phyloP scores from a whole-genome alignment of 2,329 filamentous ascomycete genomes.

The Stemphylium lycopersici region DNA sequence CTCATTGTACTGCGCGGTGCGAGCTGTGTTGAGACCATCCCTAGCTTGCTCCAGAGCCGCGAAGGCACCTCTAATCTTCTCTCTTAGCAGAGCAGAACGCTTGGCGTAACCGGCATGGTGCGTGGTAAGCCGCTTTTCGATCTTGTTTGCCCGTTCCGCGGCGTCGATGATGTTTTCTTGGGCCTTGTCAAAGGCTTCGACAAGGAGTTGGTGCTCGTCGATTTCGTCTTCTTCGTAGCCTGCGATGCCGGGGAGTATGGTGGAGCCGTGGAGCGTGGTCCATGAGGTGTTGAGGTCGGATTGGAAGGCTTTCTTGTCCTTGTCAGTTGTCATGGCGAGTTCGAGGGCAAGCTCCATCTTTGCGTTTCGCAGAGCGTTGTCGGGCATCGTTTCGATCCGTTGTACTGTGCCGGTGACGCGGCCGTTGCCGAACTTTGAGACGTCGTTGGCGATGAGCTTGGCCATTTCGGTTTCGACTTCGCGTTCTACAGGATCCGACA shows the following conservation, averaged over 20 bases:
- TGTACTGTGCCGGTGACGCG: slow-evolving; percentile 68
- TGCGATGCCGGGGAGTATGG: slow-evolving; percentile 75
- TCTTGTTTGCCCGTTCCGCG: slow-evolving; percentile 81
- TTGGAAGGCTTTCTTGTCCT: slow-evolving; percentile 56
- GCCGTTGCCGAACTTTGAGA: slow-evolving; percentile 72
- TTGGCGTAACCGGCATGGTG: slow-evolving; percentile 91
- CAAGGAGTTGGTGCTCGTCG: slow-evolving; percentile 69
- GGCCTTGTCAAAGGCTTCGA: slow-evolving; percentile 74
- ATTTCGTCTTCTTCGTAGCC: slow-evolving; percentile 80
- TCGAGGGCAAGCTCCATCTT: slow-evolving; percentile 78
- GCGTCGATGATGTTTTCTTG: slow-evolving; percentile 75
- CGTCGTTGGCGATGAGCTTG: slow-evolving; percentile 81
- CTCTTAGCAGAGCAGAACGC: slow-evolving; percentile 77
- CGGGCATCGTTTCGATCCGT: slow-evolving; percentile 69
- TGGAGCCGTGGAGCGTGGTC: slow-evolving; percentile 55
- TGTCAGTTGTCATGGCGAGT: slow-evolving; percentile 59
- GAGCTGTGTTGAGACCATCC: slow-evolving; percentile 74
- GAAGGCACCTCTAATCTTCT: slow-evolving; percentile 78
- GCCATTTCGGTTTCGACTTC: slow-evolving; percentile 80
- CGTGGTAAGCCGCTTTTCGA: slow-evolving; percentile 90
- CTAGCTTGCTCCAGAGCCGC: slow-evolving; percentile 75
- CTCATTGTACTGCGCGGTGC: slow-evolving; percentile 78
- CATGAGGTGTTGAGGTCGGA: slow-evolving; percentile 53
- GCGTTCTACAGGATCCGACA: slow-evolving; percentile 68
- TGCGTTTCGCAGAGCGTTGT: slow-evolving; percentile 74